A percentile compares a stretch with the other conserved stretches of the same genome.
Conservation (phyloP, 2,329 filamentous ascomycete genomes). For the Colletotrichum truncatum region DNA sequence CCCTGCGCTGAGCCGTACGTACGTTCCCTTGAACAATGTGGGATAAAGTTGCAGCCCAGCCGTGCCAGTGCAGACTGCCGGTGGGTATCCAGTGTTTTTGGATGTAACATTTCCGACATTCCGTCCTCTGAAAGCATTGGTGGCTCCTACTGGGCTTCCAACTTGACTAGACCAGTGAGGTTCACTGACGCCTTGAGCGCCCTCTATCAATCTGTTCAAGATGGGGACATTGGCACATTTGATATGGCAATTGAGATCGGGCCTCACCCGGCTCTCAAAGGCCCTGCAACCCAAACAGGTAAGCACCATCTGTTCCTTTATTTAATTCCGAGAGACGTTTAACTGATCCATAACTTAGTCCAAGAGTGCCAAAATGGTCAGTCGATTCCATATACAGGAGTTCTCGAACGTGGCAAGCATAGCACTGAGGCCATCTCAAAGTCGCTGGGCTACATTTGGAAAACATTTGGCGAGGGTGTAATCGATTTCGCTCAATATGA, state of each 20-base stretch:
- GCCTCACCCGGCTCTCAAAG: constrained; percentile 49
- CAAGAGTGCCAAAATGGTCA: too few relatives aligned
- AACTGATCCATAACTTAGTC: constrained; percentile 33
- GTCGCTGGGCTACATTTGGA: neutral
- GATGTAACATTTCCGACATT: constrained; percentile 13
- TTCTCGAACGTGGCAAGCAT: neutral
- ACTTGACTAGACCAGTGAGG: constrained; percentile 39
- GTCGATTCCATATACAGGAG: neutral
- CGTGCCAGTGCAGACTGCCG: too few relatives aligned
- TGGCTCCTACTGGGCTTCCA: constrained; percentile 41
- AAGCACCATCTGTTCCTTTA: too few relatives aligned
- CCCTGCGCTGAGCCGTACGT: neutral
- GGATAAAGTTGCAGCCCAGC: constrained; percentile 32
- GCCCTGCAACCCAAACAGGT: too few relatives aligned
- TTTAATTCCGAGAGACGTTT: constrained; percentile 36
- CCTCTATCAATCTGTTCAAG: constrained; percentile 23
- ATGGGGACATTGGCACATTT: neutral
- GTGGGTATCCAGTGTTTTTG: neutral
- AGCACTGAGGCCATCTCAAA: neutral
- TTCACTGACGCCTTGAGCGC: constrained; percentile 33
- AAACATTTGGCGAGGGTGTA: neutral
- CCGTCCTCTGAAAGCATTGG: constrained; percentile 43
- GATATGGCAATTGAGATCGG: constrained; percentile 41
- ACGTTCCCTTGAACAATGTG: neutral
- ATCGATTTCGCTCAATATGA: too few relatives aligned